phyloP scores from a whole-genome alignment of 2,329 filamentous ascomycete species.

The Colletotrichum sp. region DNA sequence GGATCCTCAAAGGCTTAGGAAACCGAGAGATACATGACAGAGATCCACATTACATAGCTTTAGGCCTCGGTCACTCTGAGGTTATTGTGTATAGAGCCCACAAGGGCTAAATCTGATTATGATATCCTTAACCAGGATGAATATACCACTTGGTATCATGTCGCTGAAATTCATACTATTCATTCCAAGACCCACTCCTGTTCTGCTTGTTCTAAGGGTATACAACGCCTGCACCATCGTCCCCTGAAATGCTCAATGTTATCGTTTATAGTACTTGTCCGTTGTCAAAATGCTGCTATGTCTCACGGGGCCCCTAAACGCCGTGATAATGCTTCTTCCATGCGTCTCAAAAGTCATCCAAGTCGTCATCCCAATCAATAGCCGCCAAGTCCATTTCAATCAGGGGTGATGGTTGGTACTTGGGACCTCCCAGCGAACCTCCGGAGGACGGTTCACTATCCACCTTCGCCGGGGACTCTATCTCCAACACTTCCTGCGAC shows the following conservation, averaged over 20 bases:
- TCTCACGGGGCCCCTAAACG: not conserved
- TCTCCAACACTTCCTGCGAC: constrained; percentile 51
- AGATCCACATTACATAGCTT: not conserved
- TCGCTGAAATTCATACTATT: not conserved
- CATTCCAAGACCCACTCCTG: not conserved
- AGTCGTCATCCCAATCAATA: constrained; percentile 20
- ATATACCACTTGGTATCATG: not conserved
- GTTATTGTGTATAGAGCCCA: not conserved
- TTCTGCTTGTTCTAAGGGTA: not conserved
- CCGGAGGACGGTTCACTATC: not conserved
- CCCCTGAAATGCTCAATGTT: not conserved
- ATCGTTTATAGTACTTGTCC: not conserved
- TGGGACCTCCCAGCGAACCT: not conserved
- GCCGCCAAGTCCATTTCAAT: constrained; percentile 8
- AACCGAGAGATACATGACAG: not conserved
- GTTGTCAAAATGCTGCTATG: not conserved
- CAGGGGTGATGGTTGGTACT: not conserved
- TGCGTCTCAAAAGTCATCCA: constrained; percentile 17
- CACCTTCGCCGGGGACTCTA: constrained; percentile 32
- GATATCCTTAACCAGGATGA: not conserved
- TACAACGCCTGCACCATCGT: not conserved
- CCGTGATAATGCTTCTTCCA: not conserved
- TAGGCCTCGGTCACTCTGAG: not conserved
- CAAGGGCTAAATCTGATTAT: not conserved
- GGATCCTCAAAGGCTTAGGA: not conserved